Conservation (phyloP, 2,329 filamentous ascomycete genomes). For the Ascosphaera pollenicola region DNA sequence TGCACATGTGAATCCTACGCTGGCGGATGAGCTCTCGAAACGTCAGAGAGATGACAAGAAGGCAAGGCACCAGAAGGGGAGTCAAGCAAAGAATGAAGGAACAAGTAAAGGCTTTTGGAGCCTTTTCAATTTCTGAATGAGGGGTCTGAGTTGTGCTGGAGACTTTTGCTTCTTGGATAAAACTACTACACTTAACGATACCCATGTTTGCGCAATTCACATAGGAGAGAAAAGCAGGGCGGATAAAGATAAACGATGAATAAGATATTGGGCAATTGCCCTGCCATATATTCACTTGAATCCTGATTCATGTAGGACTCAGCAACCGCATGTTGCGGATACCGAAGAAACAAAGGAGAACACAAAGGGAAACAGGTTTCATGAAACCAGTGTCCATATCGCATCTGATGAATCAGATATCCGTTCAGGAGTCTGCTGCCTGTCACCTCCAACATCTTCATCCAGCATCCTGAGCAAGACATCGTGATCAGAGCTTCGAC, state of each 20-base stretch:
- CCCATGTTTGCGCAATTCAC: not conserved
- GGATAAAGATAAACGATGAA: not conserved
- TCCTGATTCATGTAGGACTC: no score
- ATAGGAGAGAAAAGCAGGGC: not conserved
- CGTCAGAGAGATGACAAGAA: constrained; percentile 28
- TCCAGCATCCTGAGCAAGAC: not conserved
- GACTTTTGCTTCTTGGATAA: no score
- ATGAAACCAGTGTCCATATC: not conserved
- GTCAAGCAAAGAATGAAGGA: not conserved
- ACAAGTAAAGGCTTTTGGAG: not conserved
- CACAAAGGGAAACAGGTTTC: not conserved
- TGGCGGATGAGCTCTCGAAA: constrained; percentile 50
- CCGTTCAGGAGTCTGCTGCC: not conserved
- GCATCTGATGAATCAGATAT: not conserved
- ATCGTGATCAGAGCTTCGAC: not conserved
- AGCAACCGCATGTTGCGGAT: not conserved
- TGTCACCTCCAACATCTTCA: not conserved
- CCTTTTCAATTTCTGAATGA: not conserved
- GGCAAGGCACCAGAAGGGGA: constrained; percentile 2
- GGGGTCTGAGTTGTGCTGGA: no score
- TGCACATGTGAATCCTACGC: constrained; percentile 57
- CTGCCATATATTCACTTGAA: no score
- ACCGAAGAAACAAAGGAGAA: not conserved
- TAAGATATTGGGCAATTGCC: no score
- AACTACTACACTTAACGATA: not conserved